Evolutionary conservation across 2,329 filamentous ascomycete species (phyloP).

Genomic region (Nigrospora oryzae): DNA sequence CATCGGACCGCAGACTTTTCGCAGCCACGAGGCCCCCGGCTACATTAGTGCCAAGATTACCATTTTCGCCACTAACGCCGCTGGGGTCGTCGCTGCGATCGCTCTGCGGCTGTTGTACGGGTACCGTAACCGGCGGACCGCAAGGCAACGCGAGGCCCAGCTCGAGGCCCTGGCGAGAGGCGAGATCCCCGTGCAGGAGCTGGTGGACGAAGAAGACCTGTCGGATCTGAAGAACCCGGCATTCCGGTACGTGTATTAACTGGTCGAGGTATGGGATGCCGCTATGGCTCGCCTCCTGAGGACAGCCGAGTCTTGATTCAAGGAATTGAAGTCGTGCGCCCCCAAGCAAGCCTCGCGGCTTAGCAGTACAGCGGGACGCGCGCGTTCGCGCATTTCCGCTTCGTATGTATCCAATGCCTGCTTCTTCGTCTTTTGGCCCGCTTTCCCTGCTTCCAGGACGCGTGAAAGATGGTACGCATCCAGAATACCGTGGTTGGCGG

Average conservation of each 20-base stretch:
- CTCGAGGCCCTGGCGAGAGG: constrained; percentile 5
- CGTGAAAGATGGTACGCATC: constrained; percentile 17
- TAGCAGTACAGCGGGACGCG: neutral
- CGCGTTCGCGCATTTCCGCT: neutral
- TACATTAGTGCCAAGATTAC: constrained; percentile 46
- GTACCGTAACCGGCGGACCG: constrained; percentile 6
- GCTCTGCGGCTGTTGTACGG: constrained; percentile 16
- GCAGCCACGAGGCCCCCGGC: constrained; percentile 38
- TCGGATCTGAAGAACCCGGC: constrained; percentile 7
- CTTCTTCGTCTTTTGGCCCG: neutral
- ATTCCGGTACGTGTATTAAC: constrained; percentile 9
- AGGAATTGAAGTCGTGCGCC: neutral
- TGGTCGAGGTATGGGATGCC: neutral
- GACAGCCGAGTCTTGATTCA: neutral
- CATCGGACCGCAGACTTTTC: constrained; percentile 34
- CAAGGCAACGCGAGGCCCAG: constrained; percentile 4
- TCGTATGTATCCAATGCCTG: neutral
- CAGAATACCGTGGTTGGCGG: constrained; percentile 29
- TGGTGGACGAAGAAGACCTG: constrained; percentile 4
- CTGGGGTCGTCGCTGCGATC: constrained; percentile 2
- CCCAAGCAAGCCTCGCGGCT: neutral
- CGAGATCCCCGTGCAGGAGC: neutral
- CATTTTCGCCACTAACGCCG: constrained; percentile 36
- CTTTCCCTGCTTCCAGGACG: neutral
- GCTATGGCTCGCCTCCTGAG: neutral